A percentile compares a stretch with the other conserved stretches of the same genome.
Evolutionary conservation across 345 rosid species (phyloP).

Genomic region (Ceriops tagal): DNA sequence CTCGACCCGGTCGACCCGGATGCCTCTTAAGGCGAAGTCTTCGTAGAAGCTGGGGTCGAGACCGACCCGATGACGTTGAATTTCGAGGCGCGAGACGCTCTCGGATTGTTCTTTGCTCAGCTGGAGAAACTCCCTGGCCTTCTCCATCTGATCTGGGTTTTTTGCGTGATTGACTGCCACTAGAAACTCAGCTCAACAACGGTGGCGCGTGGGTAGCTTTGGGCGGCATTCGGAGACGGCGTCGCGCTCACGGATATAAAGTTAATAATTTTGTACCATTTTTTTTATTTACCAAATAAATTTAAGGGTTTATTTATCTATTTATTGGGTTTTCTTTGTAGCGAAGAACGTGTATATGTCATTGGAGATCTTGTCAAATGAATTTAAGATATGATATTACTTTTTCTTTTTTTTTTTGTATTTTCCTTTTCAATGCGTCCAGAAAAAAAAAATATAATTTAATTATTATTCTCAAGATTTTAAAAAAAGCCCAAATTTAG

Average conservation of each 20-base stretch:
- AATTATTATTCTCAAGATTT: not conserved
- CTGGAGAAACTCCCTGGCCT: conserved; percentile 42
- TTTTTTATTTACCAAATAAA: no score
- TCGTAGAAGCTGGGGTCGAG: conserved; percentile 54
- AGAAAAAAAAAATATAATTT: not conserved
- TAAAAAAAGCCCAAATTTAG: conserved; percentile 1
- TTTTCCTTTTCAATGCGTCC: not conserved
- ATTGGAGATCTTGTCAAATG: no score
- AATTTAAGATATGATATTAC: no score
- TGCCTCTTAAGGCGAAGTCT: conserved; percentile 58
- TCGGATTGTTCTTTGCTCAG: conserved; percentile 45
- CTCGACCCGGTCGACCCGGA: conserved; percentile 70
- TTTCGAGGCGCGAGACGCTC: conserved; percentile 40
- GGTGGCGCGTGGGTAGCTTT: no score
- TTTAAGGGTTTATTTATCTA: no score
- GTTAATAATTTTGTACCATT: no score
- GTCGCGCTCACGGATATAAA: no score
- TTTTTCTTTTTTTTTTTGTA: not conserved
- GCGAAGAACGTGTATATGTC: no score
- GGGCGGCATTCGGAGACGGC: no score
- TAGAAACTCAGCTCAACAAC: not conserved
- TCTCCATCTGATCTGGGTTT: conserved; percentile 42
- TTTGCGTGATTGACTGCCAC: no score
- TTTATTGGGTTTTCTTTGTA: no score
- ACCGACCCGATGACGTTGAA: conserved; percentile 39